Conservation (phyloP, 495 filamentous ascomycete species). For the Pyrenopolyporus hunteri region DNA sequence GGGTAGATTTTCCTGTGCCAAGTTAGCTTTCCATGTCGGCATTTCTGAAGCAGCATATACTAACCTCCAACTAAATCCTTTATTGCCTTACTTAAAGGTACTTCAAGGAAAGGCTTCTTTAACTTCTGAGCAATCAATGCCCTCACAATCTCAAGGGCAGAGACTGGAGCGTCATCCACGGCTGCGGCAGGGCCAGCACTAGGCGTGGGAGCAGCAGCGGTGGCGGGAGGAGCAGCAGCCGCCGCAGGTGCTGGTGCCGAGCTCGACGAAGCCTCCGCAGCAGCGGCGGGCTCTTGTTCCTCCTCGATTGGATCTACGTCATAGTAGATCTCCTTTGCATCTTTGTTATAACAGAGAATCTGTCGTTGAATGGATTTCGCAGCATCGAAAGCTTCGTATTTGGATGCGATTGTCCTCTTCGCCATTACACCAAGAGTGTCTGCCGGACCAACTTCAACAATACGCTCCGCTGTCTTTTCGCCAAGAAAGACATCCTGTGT, state of each 20-base stretch:
- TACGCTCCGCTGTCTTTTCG: conserved; percentile 92
- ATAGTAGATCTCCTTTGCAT: conserved; percentile 99
- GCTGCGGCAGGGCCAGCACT: conserved; percentile 87
- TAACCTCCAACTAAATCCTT: conserved; percentile 98
- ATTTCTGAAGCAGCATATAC: conserved; percentile 41
- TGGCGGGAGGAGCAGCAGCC: conserved; percentile 57
- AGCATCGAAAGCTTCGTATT: conserved; percentile 99
- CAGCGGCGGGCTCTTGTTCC: conserved; percentile 67
- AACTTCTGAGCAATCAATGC: conserved; percentile 96
- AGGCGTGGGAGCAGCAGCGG: conserved; percentile 63
- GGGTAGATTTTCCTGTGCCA: conserved; percentile 84
- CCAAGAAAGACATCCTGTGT: conserved; percentile 99
- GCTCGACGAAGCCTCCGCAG: conserved; percentile 49
- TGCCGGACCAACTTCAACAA: conserved; percentile 96
- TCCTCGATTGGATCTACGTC: conserved; percentile 96
- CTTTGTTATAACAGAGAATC: conserved; percentile 99
- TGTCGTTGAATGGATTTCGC: conserved; percentile 94
- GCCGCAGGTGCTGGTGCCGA: conserved; percentile 59
- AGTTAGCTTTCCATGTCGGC: conserved; percentile 9
- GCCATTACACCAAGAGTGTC: conserved; percentile 99
- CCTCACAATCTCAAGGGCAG: conserved; percentile 87
- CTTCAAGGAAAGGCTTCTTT: conserved; percentile 88
- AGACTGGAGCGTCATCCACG: conserved; percentile 84
- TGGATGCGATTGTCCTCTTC: conserved; percentile 90
- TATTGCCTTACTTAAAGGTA: conserved; percentile 95